These are phyloP conservation scores for Puya raimondii DNA, from an alignment of 176 grass and related monocot species.

Conservation along the genomic window DNA sequence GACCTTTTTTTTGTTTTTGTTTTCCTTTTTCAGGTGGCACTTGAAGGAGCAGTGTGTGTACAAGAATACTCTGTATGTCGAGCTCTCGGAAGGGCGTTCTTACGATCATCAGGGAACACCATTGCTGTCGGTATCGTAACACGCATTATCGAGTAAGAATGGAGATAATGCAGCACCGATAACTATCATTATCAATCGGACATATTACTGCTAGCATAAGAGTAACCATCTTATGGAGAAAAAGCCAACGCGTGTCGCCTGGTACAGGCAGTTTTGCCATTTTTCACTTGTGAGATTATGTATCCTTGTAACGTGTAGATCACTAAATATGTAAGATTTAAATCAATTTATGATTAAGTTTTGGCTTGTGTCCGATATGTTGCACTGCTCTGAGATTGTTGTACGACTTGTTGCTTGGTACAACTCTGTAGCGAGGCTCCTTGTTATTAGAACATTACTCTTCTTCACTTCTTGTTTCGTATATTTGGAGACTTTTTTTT, in stretches of 20 bases:
- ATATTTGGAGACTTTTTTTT: too few species aligned
- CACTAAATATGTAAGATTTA: background rate
- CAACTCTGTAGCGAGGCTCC: too few species aligned
- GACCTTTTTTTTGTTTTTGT: constrained; percentile 1
- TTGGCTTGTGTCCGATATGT: too few species aligned
- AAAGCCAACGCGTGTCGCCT: background rate
- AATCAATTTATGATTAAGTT: too few species aligned
- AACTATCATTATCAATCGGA: background rate
- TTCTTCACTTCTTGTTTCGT: too few species aligned
- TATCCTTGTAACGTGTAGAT: background rate
- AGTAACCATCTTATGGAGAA: background rate
- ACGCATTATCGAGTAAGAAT: constrained; percentile 31
- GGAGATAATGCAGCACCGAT: constrained; percentile 9
- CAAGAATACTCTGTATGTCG: constrained; percentile 74
- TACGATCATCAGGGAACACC: constrained; percentile 62
- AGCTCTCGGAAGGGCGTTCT: constrained; percentile 71
- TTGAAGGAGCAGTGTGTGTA: constrained; percentile 58
- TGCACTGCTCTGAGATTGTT: too few species aligned
- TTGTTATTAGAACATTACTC: too few species aligned
- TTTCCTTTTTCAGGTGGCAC: constrained; percentile 34
- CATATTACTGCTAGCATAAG: background rate
- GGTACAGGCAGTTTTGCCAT: constrained; percentile 34
- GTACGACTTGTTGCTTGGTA: too few species aligned
- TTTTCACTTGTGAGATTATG: constrained; percentile 1
- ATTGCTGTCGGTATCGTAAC: constrained; percentile 71